Evolutionary conservation across 352 stramenopile genomes (phyloP), one percentile per base, ranked within the genome.

Genomic region (Globisporangium megalacanthum): DNA sequence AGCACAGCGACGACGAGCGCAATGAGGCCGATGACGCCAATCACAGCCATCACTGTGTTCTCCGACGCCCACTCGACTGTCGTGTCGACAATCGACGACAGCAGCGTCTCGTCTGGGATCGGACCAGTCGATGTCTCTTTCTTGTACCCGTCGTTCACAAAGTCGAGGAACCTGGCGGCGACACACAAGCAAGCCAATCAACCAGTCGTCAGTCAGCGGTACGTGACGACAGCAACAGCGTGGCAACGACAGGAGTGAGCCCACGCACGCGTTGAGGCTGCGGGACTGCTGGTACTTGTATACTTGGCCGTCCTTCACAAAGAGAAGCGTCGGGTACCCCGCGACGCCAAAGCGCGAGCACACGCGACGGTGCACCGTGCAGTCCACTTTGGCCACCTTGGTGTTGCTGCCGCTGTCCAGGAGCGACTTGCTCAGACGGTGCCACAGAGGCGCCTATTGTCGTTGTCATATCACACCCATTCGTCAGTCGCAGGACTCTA

Each of bases 331-430:
- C 52, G 84, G 84, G 66, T 91, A 94, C 22, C 82, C 82, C 39
- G 78, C 81, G 35, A 94, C 84, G 10, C 77, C 79, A 49, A 94
- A 94, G 58, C 84, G 84, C 56, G 82, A 92, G 65, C 84, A 94
- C 13, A 94, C 73, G 22, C 80, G 81, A 49, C 84, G 79, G 64
- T 94, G 77, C 61, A 84, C 79, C 9, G 82, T 92, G 64, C 84
- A 94, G 57, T 85, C 69, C 19, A 68, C 52, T 69, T 92, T 91
- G 48, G 72, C 83, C 1, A 94, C 75, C 7, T 63, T 63, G 3
- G 72, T 75, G 20, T 58, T 75, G 64, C 73, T 89, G 42, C 72
- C 75, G 41, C 64, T 87, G 48, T 92, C 82, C 56, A 77, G 61
- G 1, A 92, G 64, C 9, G 74, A 68, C 48, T 77, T 77, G 61